A percentile compares a stretch with the other conserved stretches of the same genome.
phyloP scores from a whole-genome alignment of 768 basidiomycete genomes.

The Tylopilus sp. region DNA sequence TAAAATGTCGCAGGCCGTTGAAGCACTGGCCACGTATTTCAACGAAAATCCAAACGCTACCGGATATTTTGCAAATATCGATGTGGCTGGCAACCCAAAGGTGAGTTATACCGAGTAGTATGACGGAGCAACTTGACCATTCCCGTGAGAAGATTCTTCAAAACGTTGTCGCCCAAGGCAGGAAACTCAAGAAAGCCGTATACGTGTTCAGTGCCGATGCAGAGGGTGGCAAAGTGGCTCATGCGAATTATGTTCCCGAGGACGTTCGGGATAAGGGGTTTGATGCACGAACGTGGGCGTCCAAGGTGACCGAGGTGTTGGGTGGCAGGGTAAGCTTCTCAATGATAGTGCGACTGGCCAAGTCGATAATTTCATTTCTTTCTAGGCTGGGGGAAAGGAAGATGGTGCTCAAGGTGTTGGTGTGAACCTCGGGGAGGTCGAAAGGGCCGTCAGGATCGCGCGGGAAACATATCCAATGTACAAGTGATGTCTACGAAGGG shows the following conservation, averaged over 20 bases:
- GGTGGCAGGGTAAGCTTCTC: conserved; percentile 78
- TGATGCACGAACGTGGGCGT: conserved; percentile 88
- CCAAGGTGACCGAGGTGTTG: conserved; percentile 68
- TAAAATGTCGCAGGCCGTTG: conserved; percentile 53
- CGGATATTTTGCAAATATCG: conserved; percentile 68
- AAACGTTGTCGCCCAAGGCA: conserved; percentile 70
- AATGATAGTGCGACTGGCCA: neutral
- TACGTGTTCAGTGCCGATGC: conserved; percentile 84
- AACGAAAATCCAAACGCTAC: conserved; percentile 65
- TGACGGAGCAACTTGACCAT: neutral
- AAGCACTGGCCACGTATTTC: conserved; percentile 70
- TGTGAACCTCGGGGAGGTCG: conserved; percentile 52
- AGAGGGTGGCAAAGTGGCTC: conserved; percentile 72
- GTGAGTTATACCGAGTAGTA: conserved; percentile 34
- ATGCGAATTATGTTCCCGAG: conserved; percentile 80
- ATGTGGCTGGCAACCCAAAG: conserved; percentile 85
- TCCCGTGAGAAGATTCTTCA: conserved; percentile 87
- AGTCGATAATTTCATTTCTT: conserved; percentile 7
- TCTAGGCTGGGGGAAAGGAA: conserved; percentile 91
- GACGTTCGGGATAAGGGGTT: conserved; percentile 59
- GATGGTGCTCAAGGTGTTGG: conserved; percentile 92
- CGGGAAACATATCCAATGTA: conserved; percentile 34
- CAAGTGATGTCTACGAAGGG: conserved; percentile 12
- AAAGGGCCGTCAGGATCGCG: conserved; percentile 65
- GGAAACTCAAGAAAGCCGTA: conserved; percentile 75